Evolutionary conservation across 2,329 filamentous ascomycete genomes (phyloP), one percentile per base, ranked within the genome.

Genomic region (Thelonectria blattea): DNA sequence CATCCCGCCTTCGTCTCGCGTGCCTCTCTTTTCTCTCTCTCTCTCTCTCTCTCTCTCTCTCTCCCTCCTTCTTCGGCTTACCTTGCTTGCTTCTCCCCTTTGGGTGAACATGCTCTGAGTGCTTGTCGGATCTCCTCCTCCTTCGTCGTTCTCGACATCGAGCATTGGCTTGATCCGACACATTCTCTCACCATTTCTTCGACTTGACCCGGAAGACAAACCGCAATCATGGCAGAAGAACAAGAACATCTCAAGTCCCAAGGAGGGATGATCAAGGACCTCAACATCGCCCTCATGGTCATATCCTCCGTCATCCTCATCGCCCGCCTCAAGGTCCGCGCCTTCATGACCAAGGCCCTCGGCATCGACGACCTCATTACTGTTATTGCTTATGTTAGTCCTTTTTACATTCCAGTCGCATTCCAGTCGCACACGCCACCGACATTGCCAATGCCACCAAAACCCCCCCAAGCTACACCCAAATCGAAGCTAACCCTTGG

Each of bases 291-390:
- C 9, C 52, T 71, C 39, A 62, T 69, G n/a, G 50, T 64, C 52
- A 45, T 65, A 24, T 68, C 66, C 8, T 53, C 60, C 22, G 18
- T 65, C 11, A 60, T 71, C 24, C 24, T 70, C 37, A 14, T 57
- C 24, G 15, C 57, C n/a, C 53, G 68, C 47, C n/a, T 70, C 8
- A 65, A 69, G 34, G 59, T 68, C 22, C 60, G 68, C 24, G 62
- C 62, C 9, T 53, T 65, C 30, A 61, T 69, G 45, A 59, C 50
- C 15, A 70, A 55, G 27, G 60, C 58, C 39, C 56, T 71, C 24
- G 66, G 68, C 3, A 48, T 56, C 52, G 68, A 70, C 47, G 68
- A 70, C 42, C 18, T 62, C 8, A 22, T 70, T n/a, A 65, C 66
- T 20, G 24, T 58, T 37, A 39, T 71, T 22, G 52, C 68, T 17